A percentile compares a stretch with the other conserved stretches of the same genome.
Conservation (phyloP, 805 yeast species). For the Starmerella riodocensis region DNA sequence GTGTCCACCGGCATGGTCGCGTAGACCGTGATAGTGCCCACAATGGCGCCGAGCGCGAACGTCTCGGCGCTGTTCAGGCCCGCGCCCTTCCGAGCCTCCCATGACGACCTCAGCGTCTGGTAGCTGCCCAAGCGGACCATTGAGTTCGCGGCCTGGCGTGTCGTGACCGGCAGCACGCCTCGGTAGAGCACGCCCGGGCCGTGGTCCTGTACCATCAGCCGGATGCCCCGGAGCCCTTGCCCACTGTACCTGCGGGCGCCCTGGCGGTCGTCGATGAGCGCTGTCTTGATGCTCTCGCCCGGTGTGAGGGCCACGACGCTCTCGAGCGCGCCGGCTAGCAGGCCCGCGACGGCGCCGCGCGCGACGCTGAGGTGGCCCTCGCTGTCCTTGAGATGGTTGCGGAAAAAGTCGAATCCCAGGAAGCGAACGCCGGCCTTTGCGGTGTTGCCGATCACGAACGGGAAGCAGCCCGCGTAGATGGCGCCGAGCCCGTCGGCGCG, state of each 20-base stretch:
- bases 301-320: conserved; percentile 92
- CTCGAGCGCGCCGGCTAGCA: conserved; percentile 91
- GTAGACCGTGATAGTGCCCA: conserved; percentile 79
- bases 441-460: conserved; percentile 89
- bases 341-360: conserved; percentile 88
- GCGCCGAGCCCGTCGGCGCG: conserved; percentile 65
- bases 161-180: conserved; percentile 81
- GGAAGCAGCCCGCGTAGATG: conserved; percentile 90
- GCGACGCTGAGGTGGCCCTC: conserved; percentile 81
- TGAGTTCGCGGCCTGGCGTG: conserved; percentile 92
- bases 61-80: conserved; percentile 71
- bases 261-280: conserved; percentile 85
- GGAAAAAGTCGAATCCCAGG: conserved; percentile 81
- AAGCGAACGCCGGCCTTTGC: conserved; percentile 93
- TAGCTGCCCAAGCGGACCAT: conserved; percentile 91
- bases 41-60: conserved; percentile 76
- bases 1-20: conserved; percentile 92
- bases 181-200: conserved; percentile 78
- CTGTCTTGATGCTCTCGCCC: conserved; percentile 91
- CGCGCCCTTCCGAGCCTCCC: conserved; percentile 26
- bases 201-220: conserved; percentile 55
- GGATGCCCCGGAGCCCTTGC: conserved; percentile 48
- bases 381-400: conserved; percentile 60
- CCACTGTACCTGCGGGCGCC: conserved; percentile 45
- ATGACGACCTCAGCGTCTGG: conserved; percentile 57